These are phyloP conservation scores for Psidium friedrichsthalianum DNA, from an alignment of 345 rosid species.

Conservation along the genomic window DNA sequence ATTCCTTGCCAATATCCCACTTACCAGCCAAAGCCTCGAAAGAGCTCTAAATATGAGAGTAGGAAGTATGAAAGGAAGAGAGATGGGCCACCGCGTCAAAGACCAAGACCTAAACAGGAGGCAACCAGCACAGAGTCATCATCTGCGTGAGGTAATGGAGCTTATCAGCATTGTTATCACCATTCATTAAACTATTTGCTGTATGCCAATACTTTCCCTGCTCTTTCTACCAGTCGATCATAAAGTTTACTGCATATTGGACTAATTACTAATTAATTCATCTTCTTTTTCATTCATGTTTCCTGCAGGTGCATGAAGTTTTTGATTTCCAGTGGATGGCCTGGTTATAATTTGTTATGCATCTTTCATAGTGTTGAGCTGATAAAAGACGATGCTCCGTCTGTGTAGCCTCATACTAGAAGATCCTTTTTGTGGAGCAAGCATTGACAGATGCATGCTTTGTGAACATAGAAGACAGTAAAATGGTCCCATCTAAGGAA, in stretches of 20 bases:
- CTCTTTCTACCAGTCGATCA: neutral
- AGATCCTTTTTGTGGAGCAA: neutral
- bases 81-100: constrained; percentile 77
- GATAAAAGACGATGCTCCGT: neutral
- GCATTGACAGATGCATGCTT: neutral
- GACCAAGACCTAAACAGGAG: constrained; percentile 48
- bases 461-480: neutral
- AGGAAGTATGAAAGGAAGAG: constrained; percentile 71
- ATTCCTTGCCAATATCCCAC: constrained; percentile 89
- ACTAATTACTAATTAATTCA: neutral
- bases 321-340: neutral
- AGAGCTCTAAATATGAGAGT: constrained; percentile 43
- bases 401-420: neutral
- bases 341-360: neutral
- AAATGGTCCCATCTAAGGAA: neutral
- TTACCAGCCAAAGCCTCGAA: constrained; percentile 77
- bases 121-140: constrained; percentile 7
- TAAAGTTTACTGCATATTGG: neutral
- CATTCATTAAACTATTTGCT: neutral
- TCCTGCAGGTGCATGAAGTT: neutral
- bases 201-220: neutral
- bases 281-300: neutral
- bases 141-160: neutral
- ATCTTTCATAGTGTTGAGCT: neutral
- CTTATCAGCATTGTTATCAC: neutral